phyloP scores from a whole-genome alignment of 2,329 filamentous ascomycete genomes.

The Sporothrix pallida region DNA sequence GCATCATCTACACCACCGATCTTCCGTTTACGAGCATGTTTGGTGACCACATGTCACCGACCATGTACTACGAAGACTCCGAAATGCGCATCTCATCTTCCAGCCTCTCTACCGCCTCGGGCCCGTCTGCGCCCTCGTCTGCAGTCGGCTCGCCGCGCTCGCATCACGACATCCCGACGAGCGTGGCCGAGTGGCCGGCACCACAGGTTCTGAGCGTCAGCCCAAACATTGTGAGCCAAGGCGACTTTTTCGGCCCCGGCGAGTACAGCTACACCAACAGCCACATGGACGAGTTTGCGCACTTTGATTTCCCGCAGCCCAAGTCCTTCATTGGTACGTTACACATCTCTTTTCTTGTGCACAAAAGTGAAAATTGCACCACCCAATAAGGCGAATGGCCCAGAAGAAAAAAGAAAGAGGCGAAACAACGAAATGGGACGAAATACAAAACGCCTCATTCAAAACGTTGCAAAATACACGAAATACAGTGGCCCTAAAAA shows the following conservation, averaged over 20 bases:
- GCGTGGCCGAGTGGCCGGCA: slow-evolving; percentile 64
- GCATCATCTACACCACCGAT: slow-evolving; percentile 56
- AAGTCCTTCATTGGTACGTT: slow-evolving; percentile 62
- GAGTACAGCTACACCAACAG: slow-evolving; percentile 61
- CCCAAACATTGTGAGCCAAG: slow-evolving; percentile 66
- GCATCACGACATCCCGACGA: slow-evolving; percentile 61
- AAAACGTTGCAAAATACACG: slow-evolving; percentile 4
- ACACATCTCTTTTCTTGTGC: slow-evolving; percentile 41
- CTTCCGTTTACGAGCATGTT: slow-evolving; percentile 52
- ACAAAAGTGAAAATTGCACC: slow-evolving; percentile 1
- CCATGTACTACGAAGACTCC: slow-evolving; percentile 57
- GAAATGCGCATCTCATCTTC: slow-evolving; percentile 60
- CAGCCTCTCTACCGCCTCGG: slow-evolving; percentile 66
- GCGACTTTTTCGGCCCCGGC: slow-evolving; percentile 59
- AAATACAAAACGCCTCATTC: not conserved
- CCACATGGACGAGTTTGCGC: slow-evolving; percentile 57
- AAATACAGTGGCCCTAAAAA: not conserved
- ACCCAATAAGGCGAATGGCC: not conserved
- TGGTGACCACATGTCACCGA: slow-evolving; percentile 54
- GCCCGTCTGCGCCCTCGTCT: slow-evolving; percentile 68
- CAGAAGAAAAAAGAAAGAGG: not conserved
- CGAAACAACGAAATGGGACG: not conserved
- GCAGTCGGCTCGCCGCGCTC: slow-evolving; percentile 71
- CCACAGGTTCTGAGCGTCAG: slow-evolving; percentile 63
- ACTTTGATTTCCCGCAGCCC: slow-evolving; percentile 55